phyloP scores from a whole-genome alignment of 768 basidiomycete genomes.

The Sistotremastrum suecicum region DNA sequence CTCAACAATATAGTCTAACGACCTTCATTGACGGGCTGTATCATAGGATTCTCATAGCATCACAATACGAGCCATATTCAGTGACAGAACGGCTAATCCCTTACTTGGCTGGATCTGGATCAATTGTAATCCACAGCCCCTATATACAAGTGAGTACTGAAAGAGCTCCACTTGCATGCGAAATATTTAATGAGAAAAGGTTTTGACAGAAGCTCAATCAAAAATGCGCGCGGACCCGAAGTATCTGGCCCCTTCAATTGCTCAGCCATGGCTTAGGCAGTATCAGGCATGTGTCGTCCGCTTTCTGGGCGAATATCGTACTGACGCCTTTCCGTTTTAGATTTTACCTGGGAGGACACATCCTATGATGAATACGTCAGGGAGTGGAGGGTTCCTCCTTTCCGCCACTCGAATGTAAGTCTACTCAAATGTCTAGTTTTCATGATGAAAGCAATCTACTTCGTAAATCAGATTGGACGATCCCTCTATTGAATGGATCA shows the following conservation, averaged over 20 bases:
- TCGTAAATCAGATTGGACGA: too few species aligned
- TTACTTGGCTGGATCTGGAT: constrained; percentile 74
- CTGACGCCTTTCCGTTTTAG: constrained; percentile 12
- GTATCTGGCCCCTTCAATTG: constrained; percentile 66
- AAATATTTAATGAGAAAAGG: constrained; percentile 22
- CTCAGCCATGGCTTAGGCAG: constrained; percentile 75
- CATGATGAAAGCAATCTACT: too few species aligned
- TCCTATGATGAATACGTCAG: constrained; percentile 84
- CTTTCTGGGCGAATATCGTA: background rate
- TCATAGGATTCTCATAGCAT: constrained; percentile 60
- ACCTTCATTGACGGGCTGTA: constrained; percentile 1
- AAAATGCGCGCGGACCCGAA: constrained; percentile 50
- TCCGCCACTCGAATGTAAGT: constrained; percentile 76
- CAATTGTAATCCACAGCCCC: constrained; percentile 78
- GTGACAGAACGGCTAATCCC: constrained; percentile 60
- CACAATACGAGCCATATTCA: constrained; percentile 74
- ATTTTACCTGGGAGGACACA: constrained; percentile 94
- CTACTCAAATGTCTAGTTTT: too few species aligned
- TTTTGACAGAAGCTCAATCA: constrained; percentile 64
- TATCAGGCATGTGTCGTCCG: constrained; percentile 52
- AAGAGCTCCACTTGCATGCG: background rate
- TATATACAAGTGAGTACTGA: constrained; percentile 46
- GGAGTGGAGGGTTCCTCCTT: constrained; percentile 79
- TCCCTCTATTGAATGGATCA: too few species aligned
- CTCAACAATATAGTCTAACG: background rate